phyloP scores from a whole-genome alignment of 495 filamentous ascomycete species.

The Hyaloscypha bicolor region DNA sequence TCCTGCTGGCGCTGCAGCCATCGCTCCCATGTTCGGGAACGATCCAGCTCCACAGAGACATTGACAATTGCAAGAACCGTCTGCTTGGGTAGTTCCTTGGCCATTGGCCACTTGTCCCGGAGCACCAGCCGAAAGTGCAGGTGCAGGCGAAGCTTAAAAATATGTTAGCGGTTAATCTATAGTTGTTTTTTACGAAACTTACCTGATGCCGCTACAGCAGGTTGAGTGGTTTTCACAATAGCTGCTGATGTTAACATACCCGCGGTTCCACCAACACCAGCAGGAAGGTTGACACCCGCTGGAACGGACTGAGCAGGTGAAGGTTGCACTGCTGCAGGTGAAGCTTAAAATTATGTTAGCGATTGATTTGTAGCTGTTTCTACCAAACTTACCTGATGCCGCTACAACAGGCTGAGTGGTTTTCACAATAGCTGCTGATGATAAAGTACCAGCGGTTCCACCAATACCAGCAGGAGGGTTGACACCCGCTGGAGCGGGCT shows the following conservation, averaged over 20 bases:
- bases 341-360: slow-evolving; percentile 20
- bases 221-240: slow-evolving; percentile 1
- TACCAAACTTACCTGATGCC: slow-evolving; percentile 2
- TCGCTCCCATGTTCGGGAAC: slow-evolving; percentile 44
- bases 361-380: background rate
- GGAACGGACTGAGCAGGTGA: slow-evolving; percentile 17
- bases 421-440: slow-evolving; percentile 11
- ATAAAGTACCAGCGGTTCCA: slow-evolving; percentile 1
- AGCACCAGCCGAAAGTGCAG: slow-evolving; percentile 17
- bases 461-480: slow-evolving; percentile 20
- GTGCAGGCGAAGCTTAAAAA: slow-evolving; percentile 8
- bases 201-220: slow-evolving; percentile 1
- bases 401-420: background rate
- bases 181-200: background rate
- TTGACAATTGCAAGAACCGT: slow-evolving; percentile 54
- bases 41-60: slow-evolving; percentile 57
- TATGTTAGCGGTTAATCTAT: slow-evolving; percentile 7
- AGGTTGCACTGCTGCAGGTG: too few relatives aligned
- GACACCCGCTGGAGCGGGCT: slow-evolving; percentile 12
- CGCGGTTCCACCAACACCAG: slow-evolving; percentile 11
- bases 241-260: slow-evolving; percentile 3
- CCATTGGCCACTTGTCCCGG: slow-evolving; percentile 33
- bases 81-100: slow-evolving; percentile 36
- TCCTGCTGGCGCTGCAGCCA: background rate
- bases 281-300: slow-evolving; percentile 17